Evolutionary conservation across 2,329 filamentous ascomycete genomes (phyloP), one percentile per base, ranked within the genome.

Genomic region (Penicillium oxalicum): DNA sequence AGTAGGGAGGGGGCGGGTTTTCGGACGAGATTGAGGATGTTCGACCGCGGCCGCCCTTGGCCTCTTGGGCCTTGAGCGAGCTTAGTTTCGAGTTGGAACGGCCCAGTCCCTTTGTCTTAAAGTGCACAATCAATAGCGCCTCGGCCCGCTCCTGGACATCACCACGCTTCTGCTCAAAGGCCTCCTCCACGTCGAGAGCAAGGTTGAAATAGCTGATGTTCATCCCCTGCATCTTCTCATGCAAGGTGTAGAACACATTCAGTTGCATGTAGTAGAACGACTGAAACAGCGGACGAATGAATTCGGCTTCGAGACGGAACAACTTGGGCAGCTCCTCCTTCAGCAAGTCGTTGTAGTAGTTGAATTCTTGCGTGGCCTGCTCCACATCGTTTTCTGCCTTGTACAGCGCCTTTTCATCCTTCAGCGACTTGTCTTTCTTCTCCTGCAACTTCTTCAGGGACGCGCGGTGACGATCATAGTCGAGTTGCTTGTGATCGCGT

Each of bases 181-280:
- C 91, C 55, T 91, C 91, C 68, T 96, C 89, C 38, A 98, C 86
- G 62, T 95, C 91, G 29, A 88, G 78, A 1, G 87, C 88, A 44
- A 98, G 79, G 69, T 98, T 88, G 70, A 98, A 98, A 73, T 98
- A 98, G 53, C 90, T 90, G 65, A 98, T 98, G 64, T 97, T 91
- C 68, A 94, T 90, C 58, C 80, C 83, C 74, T 98, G 93, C 93
- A 98, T 98, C 72, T 86, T 89, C 72, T 97, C 91, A 69, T 98
- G 93, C 46, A 98, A 78, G 1, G 93, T 98, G 72, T 98, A 98
- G 70, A 97, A 98, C 57, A 98, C 88, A 70, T 98, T 98, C 57
- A 98, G 81, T 71, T 98, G 93, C 93, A 98, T 98, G 77, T 97
- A 98, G 74, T 98, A 98, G 75, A 98, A 98, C 8, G 88, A 95